These are phyloP conservation scores for Nothophaeocryptopus gaeumannii DNA, from an alignment of 2,329 filamentous ascomycete species.

Conservation along the genomic window DNA sequence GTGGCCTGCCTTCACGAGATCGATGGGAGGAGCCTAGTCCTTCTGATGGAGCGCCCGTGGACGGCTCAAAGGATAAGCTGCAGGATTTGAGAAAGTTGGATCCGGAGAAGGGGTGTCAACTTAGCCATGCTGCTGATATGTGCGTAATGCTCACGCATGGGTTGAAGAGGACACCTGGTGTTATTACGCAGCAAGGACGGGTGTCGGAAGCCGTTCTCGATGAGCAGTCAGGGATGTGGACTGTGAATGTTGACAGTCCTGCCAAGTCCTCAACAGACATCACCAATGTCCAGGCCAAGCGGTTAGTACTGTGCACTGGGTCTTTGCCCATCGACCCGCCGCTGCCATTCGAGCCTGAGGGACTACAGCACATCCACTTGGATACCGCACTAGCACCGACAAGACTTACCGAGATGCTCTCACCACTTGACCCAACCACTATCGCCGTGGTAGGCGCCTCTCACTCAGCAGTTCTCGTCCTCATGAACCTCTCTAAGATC, in stretches of 20 bases:
- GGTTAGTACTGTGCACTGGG: conserved; percentile 59
- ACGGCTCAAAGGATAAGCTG: conserved; percentile 51
- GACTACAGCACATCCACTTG: conserved; percentile 49
- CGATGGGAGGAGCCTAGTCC: conserved; percentile 29
- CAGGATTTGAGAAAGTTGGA: conserved; percentile 53
- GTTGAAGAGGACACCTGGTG: conserved; percentile 40
- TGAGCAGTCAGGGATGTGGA: conserved; percentile 38
- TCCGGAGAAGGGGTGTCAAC: conserved; percentile 56
- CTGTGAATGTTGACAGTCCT: conserved; percentile 33
- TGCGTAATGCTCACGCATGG: conserved; percentile 49
- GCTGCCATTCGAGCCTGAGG: conserved; percentile 42
- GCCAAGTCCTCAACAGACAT: conserved; percentile 27
- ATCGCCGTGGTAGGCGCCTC: conserved; percentile 61
- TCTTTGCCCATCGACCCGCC: conserved; percentile 49
- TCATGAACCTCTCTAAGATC: conserved; percentile 59
- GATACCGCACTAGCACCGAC: conserved; percentile 57
- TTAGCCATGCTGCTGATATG: conserved; percentile 59
- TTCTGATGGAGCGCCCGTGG: conserved; percentile 26
- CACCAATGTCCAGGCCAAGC: conserved; percentile 37
- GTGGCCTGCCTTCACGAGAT: conserved; percentile 40
- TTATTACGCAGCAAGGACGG: conserved; percentile 40
- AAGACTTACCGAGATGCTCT: conserved; percentile 43
- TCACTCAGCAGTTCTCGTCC: conserved; percentile 61
- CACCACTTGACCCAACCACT: conserved; percentile 40
- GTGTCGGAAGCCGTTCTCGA: conserved; percentile 43